Conservation (phyloP, 257 asterid genomes). For the Lithospermum erythrorhizon region DNA sequence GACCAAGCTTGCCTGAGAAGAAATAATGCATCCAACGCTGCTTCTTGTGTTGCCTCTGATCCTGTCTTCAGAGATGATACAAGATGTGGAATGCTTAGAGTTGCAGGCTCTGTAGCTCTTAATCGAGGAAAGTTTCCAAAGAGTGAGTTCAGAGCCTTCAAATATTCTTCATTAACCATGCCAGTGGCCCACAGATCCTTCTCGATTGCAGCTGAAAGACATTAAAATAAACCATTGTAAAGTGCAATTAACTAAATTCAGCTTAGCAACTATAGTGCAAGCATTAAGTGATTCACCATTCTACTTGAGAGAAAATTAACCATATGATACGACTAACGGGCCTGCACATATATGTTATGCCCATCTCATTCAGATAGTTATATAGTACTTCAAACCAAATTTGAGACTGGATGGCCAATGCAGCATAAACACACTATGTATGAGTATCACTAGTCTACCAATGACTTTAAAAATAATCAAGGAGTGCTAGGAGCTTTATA, state of each 20-base stretch:
- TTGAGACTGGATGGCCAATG: too few relatives aligned
- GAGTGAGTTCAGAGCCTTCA: constrained; percentile 82
- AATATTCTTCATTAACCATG: constrained; percentile 77
- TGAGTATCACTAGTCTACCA: too few relatives aligned
- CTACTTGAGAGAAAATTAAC: too few relatives aligned
- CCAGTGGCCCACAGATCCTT: constrained; percentile 94
- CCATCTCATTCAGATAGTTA: too few relatives aligned
- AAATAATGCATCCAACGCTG: constrained; percentile 87
- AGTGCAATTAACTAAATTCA: background rate
- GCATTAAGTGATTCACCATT: too few relatives aligned
- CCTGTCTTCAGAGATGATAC: constrained; percentile 92
- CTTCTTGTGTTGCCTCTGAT: constrained; percentile 94
- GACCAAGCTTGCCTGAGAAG: constrained; percentile 98
- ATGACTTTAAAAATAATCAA: too few relatives aligned
- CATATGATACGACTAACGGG: too few relatives aligned
- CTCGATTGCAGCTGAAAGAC: constrained; percentile 72
- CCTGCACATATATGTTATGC: background rate
- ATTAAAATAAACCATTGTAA: constrained; percentile 5
- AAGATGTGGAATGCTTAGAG: constrained; percentile 87
- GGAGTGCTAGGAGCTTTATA: too few relatives aligned
- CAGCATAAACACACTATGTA: too few relatives aligned
- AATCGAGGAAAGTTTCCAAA: constrained; percentile 92
- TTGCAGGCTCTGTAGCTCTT: constrained; percentile 95
- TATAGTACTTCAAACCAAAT: too few relatives aligned
- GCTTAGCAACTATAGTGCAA: background rate